Base-by-base conservation (phyloP, 768 basidiomycete species). In the Epithele typhae region DNA sequence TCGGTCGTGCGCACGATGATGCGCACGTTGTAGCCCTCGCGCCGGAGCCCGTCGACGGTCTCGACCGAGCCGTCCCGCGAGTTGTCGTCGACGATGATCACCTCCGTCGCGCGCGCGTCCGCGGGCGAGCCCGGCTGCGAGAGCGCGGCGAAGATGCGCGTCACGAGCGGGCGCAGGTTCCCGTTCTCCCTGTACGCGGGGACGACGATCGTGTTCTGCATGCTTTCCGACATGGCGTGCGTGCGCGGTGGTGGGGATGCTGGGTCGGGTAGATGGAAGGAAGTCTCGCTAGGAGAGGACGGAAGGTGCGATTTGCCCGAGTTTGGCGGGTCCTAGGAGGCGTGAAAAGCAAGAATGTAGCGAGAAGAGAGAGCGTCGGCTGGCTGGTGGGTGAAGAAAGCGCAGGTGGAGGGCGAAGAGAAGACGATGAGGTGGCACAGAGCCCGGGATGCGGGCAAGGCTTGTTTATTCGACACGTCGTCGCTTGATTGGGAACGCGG, bases 21-120 rank as follows among this genome's bases (percentile, higher is more conserved):
- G 49, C 61, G 59, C 42, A 60, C 61, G 34, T 60, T 60, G 51
- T 56, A 63, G 33, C 61, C 59, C 47, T 63, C 59, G n/a, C 50
- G 57, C 37, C 57, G 57, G 21, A 62, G 56, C n/a, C 32, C 25
- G 11, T 56, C 48, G 24, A 62, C 61, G 30, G 48, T 58, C 48
- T 62, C 59, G 14, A 55, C 59, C 32, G 59, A 59, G 21, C 59
- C 59, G 46, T 60, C 61, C 25, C 61, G 52, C 40, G 61, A 63
- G 52, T 63, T 63, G 55, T 63, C 61, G 50, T 63, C 61, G 10
- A 63, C 61, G 43, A 63, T 47, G 52, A 63, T 55, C 25, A 63
- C 48, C 41, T 63, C 61, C 37, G 56, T 53, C 33, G 55, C 58
- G 5, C 46, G 39, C 2, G 61, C 51, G 32, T 54, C 53, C 6